Evolutionary conservation across 768 basidiomycete species (phyloP), one percentile per base, ranked within the genome.

Genomic region (Termitomyces sp.): DNA sequence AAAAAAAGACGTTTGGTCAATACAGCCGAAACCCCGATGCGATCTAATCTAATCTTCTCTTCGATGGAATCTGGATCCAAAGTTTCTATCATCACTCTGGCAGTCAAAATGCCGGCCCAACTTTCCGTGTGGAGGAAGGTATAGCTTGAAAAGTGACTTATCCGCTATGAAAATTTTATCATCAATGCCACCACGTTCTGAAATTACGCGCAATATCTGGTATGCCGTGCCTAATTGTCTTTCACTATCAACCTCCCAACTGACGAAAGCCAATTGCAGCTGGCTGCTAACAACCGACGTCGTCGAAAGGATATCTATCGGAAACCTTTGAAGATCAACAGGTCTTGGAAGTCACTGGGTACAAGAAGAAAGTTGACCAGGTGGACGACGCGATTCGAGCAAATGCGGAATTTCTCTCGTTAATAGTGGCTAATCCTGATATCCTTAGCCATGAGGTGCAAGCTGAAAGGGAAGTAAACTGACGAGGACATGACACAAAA

Each of bases 361-460:
- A 91, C 70, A 84, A 87, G 62, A 75, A 84, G 57, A 94, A 93
- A 68, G 79, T 98, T 0, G 81, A 87, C 33, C 84, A 81, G 27
- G 88, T 92, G 13, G 95, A 98, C 72, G 75, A 82, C 8, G 90
- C 91, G 9, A 95, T 97, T 62, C 71, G 83, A 50, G 83, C 76
- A 51, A 97, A 96, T 65, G 87, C 91, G 1, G 76, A 87, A 44
- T 95, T 98, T 69, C 69, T 96, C 57, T 76, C 80, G 4, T 74
- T 82, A 60, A 87, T 96, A 62, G 85, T 92, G 12, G 85, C 82
- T 14, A 80, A 90, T 71, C 89, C 93, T 0, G 87, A 88, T 64
- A 92, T 96, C 27, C 95, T 95, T 64, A 87, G 83, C 16, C 81
- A 83, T 60, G 82, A 76, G 18, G 49, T 75, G 16, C 73, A 69